Base-by-base conservation (phyloP, 306 rosid genomes). In the Lathyrus sativus region DNA sequence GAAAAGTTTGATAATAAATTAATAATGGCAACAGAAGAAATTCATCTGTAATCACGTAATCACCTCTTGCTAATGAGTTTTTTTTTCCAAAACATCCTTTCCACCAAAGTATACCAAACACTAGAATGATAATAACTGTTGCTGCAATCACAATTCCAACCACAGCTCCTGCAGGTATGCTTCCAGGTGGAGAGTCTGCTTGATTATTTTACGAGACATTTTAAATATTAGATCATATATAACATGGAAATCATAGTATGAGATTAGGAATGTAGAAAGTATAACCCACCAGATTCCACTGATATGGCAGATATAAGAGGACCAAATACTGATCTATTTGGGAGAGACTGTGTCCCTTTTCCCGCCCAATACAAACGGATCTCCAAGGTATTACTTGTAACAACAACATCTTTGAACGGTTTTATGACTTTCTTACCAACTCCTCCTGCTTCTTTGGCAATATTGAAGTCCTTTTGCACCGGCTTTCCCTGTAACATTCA, bases 291-390 rank as follows among this genome's bases (percentile, higher is more conserved):
- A 17, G 67, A 38, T 37, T 17, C 33, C 0, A 61, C 17, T 2
- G 87, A 82, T 43, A 88, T 80, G 19, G 91, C 95, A 2, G 89
- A 88, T 24, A 88, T 78, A 49, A 88, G 89, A 70, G 95, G 95
- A n/a, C 95, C 95, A 65, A 82, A 88, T 3, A 72, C 71, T 54
- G 87, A 82, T 71, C 0, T 2, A 15, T 11, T 33, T 58, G 91
- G 95, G 56, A 88, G 38, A 54, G 11, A 45, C 18, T 70, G 76
- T 29, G 93, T 83, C 42, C 93, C 93, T 68, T 85, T 87, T 55
- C 93, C 93, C 1, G 85, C 86, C 95, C 95, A 88, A 56, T 65
- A 54, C 3, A 88, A 63, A 3, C 79, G 85, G 14, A 88, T 88
- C 62, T 82, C 84, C 39, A 87, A 28, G 1, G 83, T 53, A 18